A percentile compares a stretch with the other conserved stretches of the same genome.
Evolutionary conservation across 2,329 filamentous ascomycete species (phyloP).

Genomic region (Aspergillus sp.): DNA sequence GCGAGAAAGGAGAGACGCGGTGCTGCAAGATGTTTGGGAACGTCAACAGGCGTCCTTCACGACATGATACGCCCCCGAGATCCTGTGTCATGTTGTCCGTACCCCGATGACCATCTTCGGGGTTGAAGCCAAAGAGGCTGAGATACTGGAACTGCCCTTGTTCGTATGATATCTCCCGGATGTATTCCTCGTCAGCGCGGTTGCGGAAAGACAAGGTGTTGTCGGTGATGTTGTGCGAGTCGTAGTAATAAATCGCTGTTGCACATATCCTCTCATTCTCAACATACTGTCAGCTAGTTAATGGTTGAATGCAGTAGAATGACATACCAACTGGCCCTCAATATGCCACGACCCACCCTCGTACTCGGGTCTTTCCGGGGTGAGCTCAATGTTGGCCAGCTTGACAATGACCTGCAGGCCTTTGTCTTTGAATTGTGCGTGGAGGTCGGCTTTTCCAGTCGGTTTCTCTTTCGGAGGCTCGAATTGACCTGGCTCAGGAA

Average conservation of each 20-base stretch:
- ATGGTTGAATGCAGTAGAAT: not conserved
- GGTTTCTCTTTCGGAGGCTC: not conserved
- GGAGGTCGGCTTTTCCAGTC: not conserved
- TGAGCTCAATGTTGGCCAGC: constrained; percentile 61
- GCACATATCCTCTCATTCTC: constrained; percentile 63
- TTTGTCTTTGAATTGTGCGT: constrained; percentile 11
- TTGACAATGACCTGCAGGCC: constrained; percentile 57
- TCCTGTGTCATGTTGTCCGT: constrained; percentile 17
- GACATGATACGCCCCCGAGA: constrained; percentile 6
- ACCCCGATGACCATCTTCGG: not conserved
- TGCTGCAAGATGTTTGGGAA: constrained; percentile 9
- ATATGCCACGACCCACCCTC: constrained; percentile 44
- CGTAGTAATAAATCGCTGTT: constrained; percentile 66
- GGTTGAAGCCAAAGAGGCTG: constrained; percentile 6
- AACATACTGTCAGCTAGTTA: no score
- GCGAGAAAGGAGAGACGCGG: not conserved
- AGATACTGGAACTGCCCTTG: constrained; percentile 4
- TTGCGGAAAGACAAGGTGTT: constrained; percentile 54
- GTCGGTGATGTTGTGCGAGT: constrained; percentile 60
- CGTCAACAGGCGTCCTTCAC: not conserved
- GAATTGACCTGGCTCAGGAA: not conserved
- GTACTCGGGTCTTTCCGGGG: constrained; percentile 58
- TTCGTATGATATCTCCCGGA: not conserved
- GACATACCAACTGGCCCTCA: constrained; percentile 40
- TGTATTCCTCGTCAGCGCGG: constrained; percentile 6